Conservation (phyloP, 768 basidiomycete species). For the Panaeolus papilionaceus region DNA sequence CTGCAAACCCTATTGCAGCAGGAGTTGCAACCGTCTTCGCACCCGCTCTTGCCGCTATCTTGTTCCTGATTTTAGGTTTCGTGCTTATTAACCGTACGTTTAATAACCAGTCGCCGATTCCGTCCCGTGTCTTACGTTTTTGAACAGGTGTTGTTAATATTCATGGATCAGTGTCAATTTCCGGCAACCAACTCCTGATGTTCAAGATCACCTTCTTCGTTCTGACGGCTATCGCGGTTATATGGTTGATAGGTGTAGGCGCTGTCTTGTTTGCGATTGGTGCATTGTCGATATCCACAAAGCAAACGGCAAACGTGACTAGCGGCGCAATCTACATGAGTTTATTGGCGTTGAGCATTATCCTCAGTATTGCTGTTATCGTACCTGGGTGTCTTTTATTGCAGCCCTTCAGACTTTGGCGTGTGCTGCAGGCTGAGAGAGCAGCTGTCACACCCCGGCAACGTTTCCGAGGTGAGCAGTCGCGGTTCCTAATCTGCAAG, state of each 20-base stretch:
- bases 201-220: slow-evolving; percentile 72
- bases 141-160: slow-evolving; percentile 56
- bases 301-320: slow-evolving; percentile 55
- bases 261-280: slow-evolving; percentile 73
- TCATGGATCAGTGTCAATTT: slow-evolving; percentile 66
- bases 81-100: slow-evolving; percentile 61
- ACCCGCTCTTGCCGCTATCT: slow-evolving; percentile 63
- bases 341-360: slow-evolving; percentile 59
- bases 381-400: slow-evolving; percentile 74
- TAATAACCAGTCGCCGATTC: slow-evolving; percentile 5
- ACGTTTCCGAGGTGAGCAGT: slow-evolving; percentile 70
- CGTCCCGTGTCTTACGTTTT: slow-evolving; percentile 20
- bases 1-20: slow-evolving; percentile 54
- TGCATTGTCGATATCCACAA: slow-evolving; percentile 52
- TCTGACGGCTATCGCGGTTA: slow-evolving; percentile 54
- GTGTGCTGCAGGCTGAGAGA: slow-evolving; percentile 58
- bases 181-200: slow-evolving; percentile 60
- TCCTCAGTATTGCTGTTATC: slow-evolving; percentile 71
- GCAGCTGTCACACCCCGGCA: slow-evolving; percentile 78
- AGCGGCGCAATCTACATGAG: slow-evolving; percentile 78
- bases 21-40: slow-evolving; percentile 74
- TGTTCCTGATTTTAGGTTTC: slow-evolving; percentile 65
- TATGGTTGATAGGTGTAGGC: slow-evolving; percentile 72
- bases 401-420: slow-evolving; percentile 71
- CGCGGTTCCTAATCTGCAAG: slow-evolving; percentile 14